phyloP scores from a whole-genome alignment of 352 stramenopile species.

The Pythium phragmiticola region DNA sequence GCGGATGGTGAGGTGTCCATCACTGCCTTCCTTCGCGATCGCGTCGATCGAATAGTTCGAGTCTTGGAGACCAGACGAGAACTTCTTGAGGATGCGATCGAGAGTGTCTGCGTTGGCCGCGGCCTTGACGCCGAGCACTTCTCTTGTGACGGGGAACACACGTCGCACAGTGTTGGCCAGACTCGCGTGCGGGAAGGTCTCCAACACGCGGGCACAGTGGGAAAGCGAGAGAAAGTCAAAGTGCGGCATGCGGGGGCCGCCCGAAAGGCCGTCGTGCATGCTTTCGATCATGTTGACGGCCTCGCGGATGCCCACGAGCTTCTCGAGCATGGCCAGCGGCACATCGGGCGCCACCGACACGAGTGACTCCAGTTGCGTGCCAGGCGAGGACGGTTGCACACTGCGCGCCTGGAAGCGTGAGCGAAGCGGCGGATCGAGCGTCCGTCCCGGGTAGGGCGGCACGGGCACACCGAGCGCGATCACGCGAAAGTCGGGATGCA shows the following conservation, averaged over 20 bases:
- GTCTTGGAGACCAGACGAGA: slow-evolving; percentile 27
- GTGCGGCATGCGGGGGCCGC: slow-evolving; percentile 60
- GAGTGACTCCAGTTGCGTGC: slow-evolving; percentile 60
- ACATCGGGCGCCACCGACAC: slow-evolving; percentile 47
- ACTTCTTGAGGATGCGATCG: slow-evolving; percentile 55
- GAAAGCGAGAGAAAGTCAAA: slow-evolving; percentile 64
- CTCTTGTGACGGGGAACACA: slow-evolving; percentile 55
- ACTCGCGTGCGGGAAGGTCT: slow-evolving; percentile 46
- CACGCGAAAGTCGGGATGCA: slow-evolving; percentile 93
- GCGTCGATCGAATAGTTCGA: slow-evolving; percentile 37
- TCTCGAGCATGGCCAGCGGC: slow-evolving; percentile 51
- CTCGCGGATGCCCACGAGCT: slow-evolving; percentile 68
- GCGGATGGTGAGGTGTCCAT: slow-evolving; percentile 10
- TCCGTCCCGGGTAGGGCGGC: slow-evolving; percentile 82
- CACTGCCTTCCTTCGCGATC: slow-evolving; percentile 32
- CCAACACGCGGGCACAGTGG: slow-evolving; percentile 55
- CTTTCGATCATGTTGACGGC: slow-evolving; percentile 71
- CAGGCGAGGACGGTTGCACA: slow-evolving; percentile 58
- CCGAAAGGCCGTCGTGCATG: slow-evolving; percentile 38
- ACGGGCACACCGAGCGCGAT: slow-evolving; percentile 88
- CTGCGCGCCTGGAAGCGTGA: slow-evolving; percentile 85
- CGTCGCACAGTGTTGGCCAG: slow-evolving; percentile 40
- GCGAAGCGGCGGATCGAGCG: slow-evolving; percentile 83
- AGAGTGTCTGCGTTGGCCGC: slow-evolving; percentile 50
- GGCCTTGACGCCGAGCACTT: slow-evolving; percentile 41